A percentile compares a stretch with the other conserved stretches of the same genome.
Conservation (phyloP, 2,329 filamentous ascomycete species). For the Colletotrichum cordylinicola region DNA sequence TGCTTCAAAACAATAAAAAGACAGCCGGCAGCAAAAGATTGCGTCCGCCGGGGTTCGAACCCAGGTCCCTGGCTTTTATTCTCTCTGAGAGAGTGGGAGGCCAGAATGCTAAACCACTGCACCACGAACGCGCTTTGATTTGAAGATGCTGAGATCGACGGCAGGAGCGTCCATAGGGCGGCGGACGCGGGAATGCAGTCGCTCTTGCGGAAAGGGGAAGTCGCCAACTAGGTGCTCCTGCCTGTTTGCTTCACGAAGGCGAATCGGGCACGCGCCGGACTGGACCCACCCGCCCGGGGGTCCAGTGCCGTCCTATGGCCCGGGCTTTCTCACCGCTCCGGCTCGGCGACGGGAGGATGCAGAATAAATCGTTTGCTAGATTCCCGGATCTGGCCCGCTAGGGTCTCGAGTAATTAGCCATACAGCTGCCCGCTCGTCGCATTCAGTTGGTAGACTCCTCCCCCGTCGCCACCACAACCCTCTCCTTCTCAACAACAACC, state of each 20-base stretch:
- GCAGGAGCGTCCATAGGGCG: not conserved
- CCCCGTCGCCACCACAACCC: not conserved
- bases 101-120: conserved; percentile 23
- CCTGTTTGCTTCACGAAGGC: not conserved
- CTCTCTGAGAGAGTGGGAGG: conserved; percentile 3
- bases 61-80: conserved; percentile 11
- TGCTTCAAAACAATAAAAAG: not conserved
- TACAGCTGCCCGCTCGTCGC: not conserved
- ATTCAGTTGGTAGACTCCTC: not conserved
- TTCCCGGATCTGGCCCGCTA: not conserved
- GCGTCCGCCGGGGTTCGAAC: conserved; percentile 21
- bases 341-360: not conserved
- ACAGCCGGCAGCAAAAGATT: not conserved
- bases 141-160: not conserved
- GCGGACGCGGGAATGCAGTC: not conserved
- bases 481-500: not conserved
- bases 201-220: not conserved
- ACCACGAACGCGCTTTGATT: conserved; percentile 13
- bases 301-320: not conserved
- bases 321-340: not conserved
- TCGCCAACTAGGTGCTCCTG: not conserved
- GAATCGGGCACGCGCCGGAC: not conserved
- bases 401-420: not conserved
- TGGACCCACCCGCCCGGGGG: not conserved
- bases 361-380: not conserved